A percentile compares a stretch with the other conserved stretches of the same genome.
Evolutionary conservation across 495 filamentous ascomycete species (phyloP).

Genomic region (Neurospora sublineolata): DNA sequence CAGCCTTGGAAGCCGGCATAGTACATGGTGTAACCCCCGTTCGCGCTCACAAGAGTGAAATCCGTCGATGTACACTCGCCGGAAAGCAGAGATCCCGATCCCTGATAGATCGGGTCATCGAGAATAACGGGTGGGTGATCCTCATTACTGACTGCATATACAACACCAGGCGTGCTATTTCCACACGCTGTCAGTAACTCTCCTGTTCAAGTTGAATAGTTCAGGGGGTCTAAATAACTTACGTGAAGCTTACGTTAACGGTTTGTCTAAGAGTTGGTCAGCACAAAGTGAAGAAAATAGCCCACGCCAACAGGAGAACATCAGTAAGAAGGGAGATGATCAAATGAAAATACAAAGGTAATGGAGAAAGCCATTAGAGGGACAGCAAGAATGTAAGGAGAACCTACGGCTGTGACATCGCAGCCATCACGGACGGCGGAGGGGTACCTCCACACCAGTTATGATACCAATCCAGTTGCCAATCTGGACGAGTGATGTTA

Average conservation of each 20-base stretch:
- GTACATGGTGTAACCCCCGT: constrained; percentile 15
- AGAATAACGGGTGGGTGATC: background rate
- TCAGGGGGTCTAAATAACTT: background rate
- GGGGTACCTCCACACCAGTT: background rate
- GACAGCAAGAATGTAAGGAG: background rate
- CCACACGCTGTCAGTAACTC: background rate
- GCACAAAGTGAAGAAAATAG: background rate
- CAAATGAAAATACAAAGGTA: too few relatives aligned
- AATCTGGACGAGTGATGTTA: background rate
- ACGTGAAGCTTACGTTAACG: constrained; percentile 15
- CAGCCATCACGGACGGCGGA: background rate
- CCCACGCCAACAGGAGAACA: background rate
- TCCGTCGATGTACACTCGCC: constrained; percentile 12
- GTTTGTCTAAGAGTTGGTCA: background rate
- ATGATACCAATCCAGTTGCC: background rate
- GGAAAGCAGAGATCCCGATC: constrained; percentile 11
- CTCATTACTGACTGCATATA: constrained; percentile 1
- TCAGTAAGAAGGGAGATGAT: too few relatives aligned
- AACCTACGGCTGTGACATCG: background rate
- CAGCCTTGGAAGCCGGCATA: constrained; percentile 20
- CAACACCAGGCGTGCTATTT: constrained; percentile 9
- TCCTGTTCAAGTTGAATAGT: too few relatives aligned
- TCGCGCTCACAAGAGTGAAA: constrained; percentile 14
- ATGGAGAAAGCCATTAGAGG: too few relatives aligned
- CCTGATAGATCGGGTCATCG: constrained; percentile 7